Evolutionary conservation across 495 filamentous ascomycete species (phyloP), one percentile per base, ranked within the genome.

Genomic region (Hypoxylon trugodes): DNA sequence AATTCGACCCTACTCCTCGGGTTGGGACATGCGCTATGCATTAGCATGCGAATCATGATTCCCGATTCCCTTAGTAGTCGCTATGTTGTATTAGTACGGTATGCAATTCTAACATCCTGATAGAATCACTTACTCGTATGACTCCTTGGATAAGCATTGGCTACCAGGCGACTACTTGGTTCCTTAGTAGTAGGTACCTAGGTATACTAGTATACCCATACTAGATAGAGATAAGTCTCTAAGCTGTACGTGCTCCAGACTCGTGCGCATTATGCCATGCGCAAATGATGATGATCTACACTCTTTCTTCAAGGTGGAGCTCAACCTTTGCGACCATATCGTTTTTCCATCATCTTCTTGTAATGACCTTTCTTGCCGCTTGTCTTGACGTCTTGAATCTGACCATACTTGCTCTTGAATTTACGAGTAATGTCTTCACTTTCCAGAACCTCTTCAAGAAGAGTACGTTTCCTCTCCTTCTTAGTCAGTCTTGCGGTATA

Each of bases 401-500:
- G 52, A 24, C 65, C 65, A 54, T 73, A 73, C 38, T 73, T 73
- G 65, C 30, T 70, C 70, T 73, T 73, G 68, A 70, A 71, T 47
- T 60, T 68, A 48, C 59, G 62, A 25, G 70, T 69, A 6, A 59
- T 3, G 43, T 61, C 65, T 22, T 93, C 89, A 28, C 79, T 73
- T 8, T 88, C 85, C 61, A 97, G 73, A 4, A 93, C 84, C 69
- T 97, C 92, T 54, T 96, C 91, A n/a, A 94, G 89, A 58, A 98
- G 90, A 2, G 91, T 96, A 62, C 83, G 85, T 79, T 96, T 96
- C 58, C 91, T 82, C 68, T 98, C 89, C 74, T 90, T 96, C 73
- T 93, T 95, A 24, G 84, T 82, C 30, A 98, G 82, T 16, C 95
- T 85, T 12, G 83, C 82, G 61, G 81, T 91, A 77, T 85, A 90